Conservation (phyloP, 306 rosid species). For the Clitoria ternatea region DNA sequence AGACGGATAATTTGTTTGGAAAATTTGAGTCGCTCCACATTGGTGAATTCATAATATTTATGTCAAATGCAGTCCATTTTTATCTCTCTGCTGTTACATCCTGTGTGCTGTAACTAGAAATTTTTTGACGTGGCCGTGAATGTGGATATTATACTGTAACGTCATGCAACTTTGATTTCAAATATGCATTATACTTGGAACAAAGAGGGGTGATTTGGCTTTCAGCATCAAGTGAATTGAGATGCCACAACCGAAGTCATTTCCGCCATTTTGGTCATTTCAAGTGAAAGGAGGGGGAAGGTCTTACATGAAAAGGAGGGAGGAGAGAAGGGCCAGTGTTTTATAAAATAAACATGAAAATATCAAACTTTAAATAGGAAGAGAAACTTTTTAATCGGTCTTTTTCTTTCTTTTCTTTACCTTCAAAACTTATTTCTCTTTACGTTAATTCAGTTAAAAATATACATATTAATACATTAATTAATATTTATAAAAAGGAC, state of each 20-base stretch:
- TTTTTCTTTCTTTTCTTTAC: too few relatives aligned
- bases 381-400: too few relatives aligned
- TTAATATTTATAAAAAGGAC: too few relatives aligned
- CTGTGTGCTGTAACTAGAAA: background rate
- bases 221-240: background rate
- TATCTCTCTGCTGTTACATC: background rate
- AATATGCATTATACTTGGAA: background rate
- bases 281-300: too few relatives aligned
- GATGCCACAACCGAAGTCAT: background rate
- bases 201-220: background rate
- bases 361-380: too few relatives aligned
- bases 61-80: background rate
- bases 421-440: too few relatives aligned
- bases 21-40: background rate
- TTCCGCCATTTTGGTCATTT: background rate
- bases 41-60: background rate
- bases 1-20: background rate
- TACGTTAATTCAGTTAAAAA: too few relatives aligned
- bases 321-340: too few relatives aligned
- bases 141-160: background rate
- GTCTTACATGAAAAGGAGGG: too few relatives aligned
- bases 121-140: too few relatives aligned
- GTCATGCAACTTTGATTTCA: background rate
- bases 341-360: too few relatives aligned
- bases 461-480: too few relatives aligned